Evolutionary conservation across 768 basidiomycete genomes (phyloP).

Genomic region (Suillus spraguei): DNA sequence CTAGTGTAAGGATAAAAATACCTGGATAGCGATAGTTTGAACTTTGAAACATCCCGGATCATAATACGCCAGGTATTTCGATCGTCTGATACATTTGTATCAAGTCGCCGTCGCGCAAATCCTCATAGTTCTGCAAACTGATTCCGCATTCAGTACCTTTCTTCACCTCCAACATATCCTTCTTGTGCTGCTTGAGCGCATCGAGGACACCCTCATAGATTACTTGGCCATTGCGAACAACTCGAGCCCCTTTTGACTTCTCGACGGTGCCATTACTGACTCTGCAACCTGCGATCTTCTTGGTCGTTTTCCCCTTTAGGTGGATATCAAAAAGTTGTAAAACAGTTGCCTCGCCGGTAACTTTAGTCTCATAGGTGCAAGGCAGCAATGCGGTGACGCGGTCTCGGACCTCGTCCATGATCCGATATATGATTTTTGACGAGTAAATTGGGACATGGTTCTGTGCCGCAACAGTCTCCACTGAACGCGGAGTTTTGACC

Average conservation of each 20-base stretch:
- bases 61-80: constrained; percentile 74
- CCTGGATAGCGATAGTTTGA: neutral
- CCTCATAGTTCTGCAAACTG: constrained; percentile 69
- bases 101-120: constrained; percentile 75
- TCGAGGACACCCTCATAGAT: constrained; percentile 77
- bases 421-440: constrained; percentile 88
- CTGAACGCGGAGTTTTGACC: constrained; percentile 68
- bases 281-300: constrained; percentile 89
- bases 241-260: constrained; percentile 67
- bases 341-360: constrained; percentile 87
- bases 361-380: constrained; percentile 73
- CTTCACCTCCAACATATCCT: constrained; percentile 82
- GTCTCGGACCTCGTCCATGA: constrained; percentile 84
- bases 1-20: constrained; percentile 14
- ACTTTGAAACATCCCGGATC: constrained; percentile 22
- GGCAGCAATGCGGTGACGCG: constrained; percentile 78
- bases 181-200: constrained; percentile 85
- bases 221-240: constrained; percentile 65
- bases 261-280: constrained; percentile 82
- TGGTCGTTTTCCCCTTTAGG: constrained; percentile 67
- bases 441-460: constrained; percentile 68
- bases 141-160: constrained; percentile 95
- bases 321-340: constrained; percentile 87
- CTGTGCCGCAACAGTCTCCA: constrained; percentile 65
- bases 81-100: constrained; percentile 79